A percentile compares a stretch with the other conserved stretches of the same genome.
These are phyloP conservation scores for Durotheca rogersii DNA, from an alignment of 495 filamentous ascomycete genomes.

Conservation along the genomic window DNA sequence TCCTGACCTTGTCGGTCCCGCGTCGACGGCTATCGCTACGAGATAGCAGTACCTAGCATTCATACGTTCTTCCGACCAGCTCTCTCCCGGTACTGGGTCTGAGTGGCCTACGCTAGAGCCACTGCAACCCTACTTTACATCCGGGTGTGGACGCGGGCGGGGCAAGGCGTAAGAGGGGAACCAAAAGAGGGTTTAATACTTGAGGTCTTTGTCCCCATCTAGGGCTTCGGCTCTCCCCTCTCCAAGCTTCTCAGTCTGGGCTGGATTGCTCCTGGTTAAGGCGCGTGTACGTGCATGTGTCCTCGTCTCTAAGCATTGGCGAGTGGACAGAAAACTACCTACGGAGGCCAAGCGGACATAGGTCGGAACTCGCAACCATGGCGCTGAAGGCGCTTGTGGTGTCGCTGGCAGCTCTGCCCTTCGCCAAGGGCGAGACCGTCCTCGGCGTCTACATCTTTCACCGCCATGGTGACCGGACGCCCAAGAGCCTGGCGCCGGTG, in stretches of 20 bases:
- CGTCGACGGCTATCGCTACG: constrained; percentile 16
- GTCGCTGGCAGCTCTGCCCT: constrained; percentile 38
- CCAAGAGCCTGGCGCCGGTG: constrained; percentile 53
- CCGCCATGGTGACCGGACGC: constrained; percentile 71
- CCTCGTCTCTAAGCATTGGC: too few relatives aligned
- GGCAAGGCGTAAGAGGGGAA: background rate
- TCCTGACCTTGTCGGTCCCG: too few relatives aligned
- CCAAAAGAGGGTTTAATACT: background rate
- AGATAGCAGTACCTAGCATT: too few relatives aligned
- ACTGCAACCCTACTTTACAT: constrained; percentile 20
- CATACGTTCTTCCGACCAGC: too few relatives aligned
- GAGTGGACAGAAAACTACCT: too few relatives aligned
- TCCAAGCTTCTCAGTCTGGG: too few relatives aligned
- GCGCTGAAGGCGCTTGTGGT: constrained; percentile 29
- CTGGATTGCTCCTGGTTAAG: too few relatives aligned
- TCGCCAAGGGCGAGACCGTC: constrained; percentile 56
- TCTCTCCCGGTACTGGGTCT: constrained; percentile 2
- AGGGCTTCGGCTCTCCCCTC: too few relatives aligned
- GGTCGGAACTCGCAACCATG: constrained; percentile 16
- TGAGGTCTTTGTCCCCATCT: too few relatives aligned
- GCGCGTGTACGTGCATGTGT: too few relatives aligned
- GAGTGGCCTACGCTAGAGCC: constrained; percentile 5
- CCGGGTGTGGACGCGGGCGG: constrained; percentile 22
- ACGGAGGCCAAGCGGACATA: too few relatives aligned
- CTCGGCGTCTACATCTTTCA: constrained; percentile 71